Percentiles rank a stretch among this genome's conserved stretches.
Conservation (phyloP, 2,329 filamentous ascomycete genomes). For the Tolypocladium tropicale region DNA sequence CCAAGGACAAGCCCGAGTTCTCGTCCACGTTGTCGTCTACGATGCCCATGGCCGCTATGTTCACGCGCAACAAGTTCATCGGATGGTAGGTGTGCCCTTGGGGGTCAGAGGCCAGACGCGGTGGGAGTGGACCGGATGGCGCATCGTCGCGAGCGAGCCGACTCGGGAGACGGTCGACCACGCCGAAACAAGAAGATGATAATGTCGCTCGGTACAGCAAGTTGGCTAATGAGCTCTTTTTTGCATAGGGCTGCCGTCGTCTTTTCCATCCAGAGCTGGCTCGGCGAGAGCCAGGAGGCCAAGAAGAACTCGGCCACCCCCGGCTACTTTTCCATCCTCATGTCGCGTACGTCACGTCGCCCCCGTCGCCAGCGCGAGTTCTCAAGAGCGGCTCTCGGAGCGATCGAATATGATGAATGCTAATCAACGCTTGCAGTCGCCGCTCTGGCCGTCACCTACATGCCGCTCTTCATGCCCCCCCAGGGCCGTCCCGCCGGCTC, state of each 20-base stretch:
- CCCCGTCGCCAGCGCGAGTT: neutral
- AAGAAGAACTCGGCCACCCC: constrained; percentile 59
- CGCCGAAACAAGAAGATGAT: neutral
- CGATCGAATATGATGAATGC: neutral
- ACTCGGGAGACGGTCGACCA: neutral
- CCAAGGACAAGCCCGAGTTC: constrained; percentile 57
- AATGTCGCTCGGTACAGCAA: too few relatives aligned
- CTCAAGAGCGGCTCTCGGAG: neutral
- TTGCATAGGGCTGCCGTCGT: constrained; percentile 56
- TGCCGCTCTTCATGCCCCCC: constrained; percentile 40
- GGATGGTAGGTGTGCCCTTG: constrained; percentile 39
- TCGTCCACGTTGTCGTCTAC: constrained; percentile 63
- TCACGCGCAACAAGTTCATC: constrained; percentile 77
- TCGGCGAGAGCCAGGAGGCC: constrained; percentile 61
- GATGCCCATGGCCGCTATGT: constrained; percentile 92
- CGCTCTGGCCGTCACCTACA: constrained; percentile 44
- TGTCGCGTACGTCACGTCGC: constrained; percentile 52
- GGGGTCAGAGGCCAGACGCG: neutral
- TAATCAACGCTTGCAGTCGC: constrained; percentile 35
- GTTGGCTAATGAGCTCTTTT: constrained; percentile 2
- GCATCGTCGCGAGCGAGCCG: neutral
- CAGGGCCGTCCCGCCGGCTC: constrained; percentile 14
- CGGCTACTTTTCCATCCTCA: constrained; percentile 60
- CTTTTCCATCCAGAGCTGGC: constrained; percentile 66
- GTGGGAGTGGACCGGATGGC: neutral